phyloP scores from a whole-genome alignment of 495 filamentous ascomycete species.

The Trichoderma reesei region DNA sequence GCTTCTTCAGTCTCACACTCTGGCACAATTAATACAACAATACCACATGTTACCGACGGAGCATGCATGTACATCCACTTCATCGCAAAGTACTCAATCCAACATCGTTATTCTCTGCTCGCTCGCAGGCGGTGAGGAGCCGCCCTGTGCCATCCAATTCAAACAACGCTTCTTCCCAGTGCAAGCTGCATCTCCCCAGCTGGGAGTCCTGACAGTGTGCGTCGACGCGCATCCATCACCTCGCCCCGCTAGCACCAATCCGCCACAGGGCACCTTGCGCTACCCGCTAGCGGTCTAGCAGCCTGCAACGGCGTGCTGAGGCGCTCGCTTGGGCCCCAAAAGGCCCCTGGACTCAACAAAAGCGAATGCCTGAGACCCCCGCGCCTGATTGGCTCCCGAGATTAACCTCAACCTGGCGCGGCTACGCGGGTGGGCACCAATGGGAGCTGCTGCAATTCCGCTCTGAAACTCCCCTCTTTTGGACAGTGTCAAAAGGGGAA shows the following conservation, averaged over 20 bases:
- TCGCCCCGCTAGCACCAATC: background rate
- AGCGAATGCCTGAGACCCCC: background rate
- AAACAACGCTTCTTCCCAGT: too few species aligned
- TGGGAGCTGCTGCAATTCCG: background rate
- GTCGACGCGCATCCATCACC: background rate
- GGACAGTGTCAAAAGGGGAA: too few species aligned
- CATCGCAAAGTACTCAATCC: too few species aligned
- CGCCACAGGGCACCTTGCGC: background rate
- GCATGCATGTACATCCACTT: too few species aligned
- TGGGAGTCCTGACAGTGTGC: background rate
- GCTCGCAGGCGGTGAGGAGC: too few species aligned
- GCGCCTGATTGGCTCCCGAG: background rate
- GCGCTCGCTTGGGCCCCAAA: background rate
- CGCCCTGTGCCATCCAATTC: too few species aligned
- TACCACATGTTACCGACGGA: too few species aligned
- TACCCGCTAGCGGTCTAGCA: background rate
- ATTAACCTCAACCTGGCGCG: constrained; percentile 4
- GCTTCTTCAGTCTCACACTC: too few species aligned
- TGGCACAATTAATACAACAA: too few species aligned
- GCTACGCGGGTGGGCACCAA: background rate
- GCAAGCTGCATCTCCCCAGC: background rate
- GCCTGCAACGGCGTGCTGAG: background rate
- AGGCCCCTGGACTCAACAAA: constrained; percentile 1
- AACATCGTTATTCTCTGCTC: too few species aligned
- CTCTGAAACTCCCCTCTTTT: background rate